Percentiles rank a stretch among this genome's conserved stretches.
Conservation (phyloP, 1,284 basidiomycete species). For the Termitomyces sp. region DNA sequence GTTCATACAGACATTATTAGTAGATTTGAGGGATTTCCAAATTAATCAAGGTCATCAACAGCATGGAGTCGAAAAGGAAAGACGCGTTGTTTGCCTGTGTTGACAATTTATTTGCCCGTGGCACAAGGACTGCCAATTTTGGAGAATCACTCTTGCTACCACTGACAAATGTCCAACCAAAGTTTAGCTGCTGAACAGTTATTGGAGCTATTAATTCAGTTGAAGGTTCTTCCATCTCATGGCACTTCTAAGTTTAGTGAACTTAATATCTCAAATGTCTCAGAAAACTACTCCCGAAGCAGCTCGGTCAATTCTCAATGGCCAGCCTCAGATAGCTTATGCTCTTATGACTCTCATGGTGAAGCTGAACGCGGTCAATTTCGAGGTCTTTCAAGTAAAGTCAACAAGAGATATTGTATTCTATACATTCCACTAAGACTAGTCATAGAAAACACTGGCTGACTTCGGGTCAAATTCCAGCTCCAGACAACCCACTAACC, state of each 20-base stretch:
- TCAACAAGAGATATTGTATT: background rate
- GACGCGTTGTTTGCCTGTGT: slow-evolving; percentile 9
- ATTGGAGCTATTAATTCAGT: slow-evolving; percentile 59
- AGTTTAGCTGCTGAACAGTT: slow-evolving; percentile 49
- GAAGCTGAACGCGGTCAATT: slow-evolving; percentile 64
- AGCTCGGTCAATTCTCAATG: slow-evolving; percentile 60
- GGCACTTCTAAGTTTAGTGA: background rate
- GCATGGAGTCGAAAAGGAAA: background rate
- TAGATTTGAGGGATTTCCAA: too few species aligned
- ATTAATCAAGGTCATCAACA: too few species aligned
- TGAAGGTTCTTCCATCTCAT: slow-evolving; percentile 44
- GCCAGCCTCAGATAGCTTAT: slow-evolving; percentile 70
- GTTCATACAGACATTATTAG: too few species aligned
- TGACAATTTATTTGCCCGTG: background rate
- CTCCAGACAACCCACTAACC: slow-evolving; percentile 7
- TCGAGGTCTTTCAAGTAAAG: slow-evolving; percentile 66
- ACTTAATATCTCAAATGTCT: background rate
- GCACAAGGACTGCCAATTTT: background rate
- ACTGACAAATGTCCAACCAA: slow-evolving; percentile 28
- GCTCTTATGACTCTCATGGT: slow-evolving; percentile 72
- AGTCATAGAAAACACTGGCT: slow-evolving; percentile 38
- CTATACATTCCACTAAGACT: background rate
- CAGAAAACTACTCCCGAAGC: slow-evolving; percentile 72
- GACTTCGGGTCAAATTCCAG: slow-evolving; percentile 25
- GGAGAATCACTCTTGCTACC: background rate